Percentiles rank a stretch among this genome's conserved stretches.
These are phyloP conservation scores for Globisporangium heterothallicum DNA, from an alignment of 352 stramenopile genomes.

Conservation along the genomic window DNA sequence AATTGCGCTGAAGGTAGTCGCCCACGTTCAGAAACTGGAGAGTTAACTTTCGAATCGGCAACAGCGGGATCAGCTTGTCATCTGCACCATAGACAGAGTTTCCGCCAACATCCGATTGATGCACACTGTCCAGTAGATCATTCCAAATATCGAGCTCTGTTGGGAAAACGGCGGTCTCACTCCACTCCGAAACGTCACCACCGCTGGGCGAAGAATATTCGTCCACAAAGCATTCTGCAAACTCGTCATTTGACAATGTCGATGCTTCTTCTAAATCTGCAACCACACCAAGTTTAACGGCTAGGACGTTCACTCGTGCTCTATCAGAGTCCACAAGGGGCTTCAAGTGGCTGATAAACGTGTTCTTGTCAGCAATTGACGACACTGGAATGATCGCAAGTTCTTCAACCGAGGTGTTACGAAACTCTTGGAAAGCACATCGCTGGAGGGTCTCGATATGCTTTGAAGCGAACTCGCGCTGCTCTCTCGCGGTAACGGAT, in stretches of 20 bases:
- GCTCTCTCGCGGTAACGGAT: slow-evolving; percentile 46
- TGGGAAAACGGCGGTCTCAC: slow-evolving; percentile 44
- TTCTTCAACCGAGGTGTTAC: slow-evolving; percentile 42
- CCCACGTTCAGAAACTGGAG: slow-evolving; percentile 93
- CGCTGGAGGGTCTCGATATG: slow-evolving; percentile 77
- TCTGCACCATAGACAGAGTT: slow-evolving; percentile 32
- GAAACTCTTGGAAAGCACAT: slow-evolving; percentile 37
- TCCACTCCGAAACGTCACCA: slow-evolving; percentile 16
- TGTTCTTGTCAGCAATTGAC: slow-evolving; percentile 34
- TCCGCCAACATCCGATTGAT: slow-evolving; percentile 12
- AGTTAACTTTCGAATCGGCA: slow-evolving; percentile 93
- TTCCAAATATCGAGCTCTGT: slow-evolving; percentile 90
- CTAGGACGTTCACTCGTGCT: slow-evolving; percentile 26
- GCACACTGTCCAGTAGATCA: slow-evolving; percentile 32
- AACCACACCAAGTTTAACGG: slow-evolving; percentile 45
- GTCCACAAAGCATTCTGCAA: slow-evolving; percentile 55
- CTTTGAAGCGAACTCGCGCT: slow-evolving; percentile 36
- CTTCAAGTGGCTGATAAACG: slow-evolving; percentile 38
- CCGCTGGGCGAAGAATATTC: slow-evolving; percentile 39
- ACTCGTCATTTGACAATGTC: slow-evolving; percentile 24
- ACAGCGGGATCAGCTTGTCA: slow-evolving; percentile 37
- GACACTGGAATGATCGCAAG: slow-evolving; percentile 55
- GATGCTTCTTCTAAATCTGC: slow-evolving; percentile 27
- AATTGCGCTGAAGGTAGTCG: slow-evolving; percentile 93
- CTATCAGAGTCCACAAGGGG: slow-evolving; percentile 29